Evolutionary conservation across 2,329 filamentous ascomycete species (phyloP).

Genomic region (Diaporthe amygdali): DNA sequence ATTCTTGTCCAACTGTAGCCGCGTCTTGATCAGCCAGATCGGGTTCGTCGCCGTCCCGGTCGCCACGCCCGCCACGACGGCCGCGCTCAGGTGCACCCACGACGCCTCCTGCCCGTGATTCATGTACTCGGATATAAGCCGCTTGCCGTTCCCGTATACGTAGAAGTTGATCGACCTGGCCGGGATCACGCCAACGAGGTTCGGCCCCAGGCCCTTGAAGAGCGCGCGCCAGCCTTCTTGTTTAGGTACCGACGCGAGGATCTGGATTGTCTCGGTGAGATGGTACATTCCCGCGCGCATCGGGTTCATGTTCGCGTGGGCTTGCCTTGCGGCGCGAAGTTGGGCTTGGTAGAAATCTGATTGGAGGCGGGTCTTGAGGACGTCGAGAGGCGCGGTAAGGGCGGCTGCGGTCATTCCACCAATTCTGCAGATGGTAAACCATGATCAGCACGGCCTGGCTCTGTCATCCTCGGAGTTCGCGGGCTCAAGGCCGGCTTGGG

Average conservation of each 20-base stretch:
- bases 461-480: background rate
- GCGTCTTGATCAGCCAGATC: constrained; percentile 95
- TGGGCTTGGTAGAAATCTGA: constrained; percentile 94
- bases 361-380: constrained; percentile 90
- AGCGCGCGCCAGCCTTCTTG: constrained; percentile 84
- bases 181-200: constrained; percentile 87
- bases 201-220: constrained; percentile 92
- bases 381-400: constrained; percentile 93
- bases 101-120: constrained; percentile 73
- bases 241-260: constrained; percentile 79
- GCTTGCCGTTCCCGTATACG: constrained; percentile 90
- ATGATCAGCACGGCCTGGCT: constrained; percentile 17
- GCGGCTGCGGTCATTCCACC: constrained; percentile 91
- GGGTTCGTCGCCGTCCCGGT: constrained; percentile 94
- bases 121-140: constrained; percentile 75
- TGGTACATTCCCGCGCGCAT: constrained; percentile 73
- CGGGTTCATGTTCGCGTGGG: constrained; percentile 65
- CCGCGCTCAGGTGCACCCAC: constrained; percentile 80
- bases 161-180: constrained; percentile 93
- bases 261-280: constrained; percentile 84
- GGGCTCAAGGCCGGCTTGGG: background rate
- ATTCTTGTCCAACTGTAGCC: constrained; percentile 90
- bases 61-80: constrained; percentile 78
- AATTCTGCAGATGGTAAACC: constrained; percentile 54
- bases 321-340: constrained; percentile 68